Evolutionary conservation across 2,329 filamentous ascomycete genomes (phyloP).

Genomic region (Alternaria solani): DNA sequence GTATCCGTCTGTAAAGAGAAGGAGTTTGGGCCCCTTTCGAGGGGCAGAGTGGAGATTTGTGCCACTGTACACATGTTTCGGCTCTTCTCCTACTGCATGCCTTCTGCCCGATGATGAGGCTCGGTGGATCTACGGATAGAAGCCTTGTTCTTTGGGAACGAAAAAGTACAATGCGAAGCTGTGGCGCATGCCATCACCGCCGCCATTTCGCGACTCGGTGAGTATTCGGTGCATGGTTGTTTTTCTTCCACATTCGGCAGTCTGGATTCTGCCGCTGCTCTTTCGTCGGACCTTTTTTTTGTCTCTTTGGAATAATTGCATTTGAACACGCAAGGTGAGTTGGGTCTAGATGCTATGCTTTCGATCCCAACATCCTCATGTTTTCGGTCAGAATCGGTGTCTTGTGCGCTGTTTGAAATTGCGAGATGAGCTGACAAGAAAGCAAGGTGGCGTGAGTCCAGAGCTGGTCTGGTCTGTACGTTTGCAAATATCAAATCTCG

Average conservation of each 20-base stretch:
- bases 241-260: slow-evolving; percentile 1
- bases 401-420: slow-evolving; percentile 5
- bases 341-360: not conserved
- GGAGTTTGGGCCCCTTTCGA: not conserved
- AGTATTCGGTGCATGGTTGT: not conserved
- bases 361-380: slow-evolving; percentile 3
- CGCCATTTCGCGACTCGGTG: not conserved
- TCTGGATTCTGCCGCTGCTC: not conserved
- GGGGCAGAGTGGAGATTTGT: slow-evolving; percentile 8
- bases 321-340: not conserved
- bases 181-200: slow-evolving; percentile 1
- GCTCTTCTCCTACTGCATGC: not conserved
- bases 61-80: slow-evolving; percentile 2
- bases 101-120: slow-evolving; percentile 3
- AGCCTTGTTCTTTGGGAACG: not conserved
- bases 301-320: not conserved
- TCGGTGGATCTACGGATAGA: not conserved
- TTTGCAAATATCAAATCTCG: not conserved
- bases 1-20: slow-evolving; percentile 1
- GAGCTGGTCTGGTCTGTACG: not conserved
- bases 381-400: not conserved
- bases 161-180: not conserved
- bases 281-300: slow-evolving; percentile 3
- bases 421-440: not conserved
- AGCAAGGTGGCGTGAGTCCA: not conserved